Conservation (phyloP, 441 rosid species). For the Codiaeum variegatum region DNA sequence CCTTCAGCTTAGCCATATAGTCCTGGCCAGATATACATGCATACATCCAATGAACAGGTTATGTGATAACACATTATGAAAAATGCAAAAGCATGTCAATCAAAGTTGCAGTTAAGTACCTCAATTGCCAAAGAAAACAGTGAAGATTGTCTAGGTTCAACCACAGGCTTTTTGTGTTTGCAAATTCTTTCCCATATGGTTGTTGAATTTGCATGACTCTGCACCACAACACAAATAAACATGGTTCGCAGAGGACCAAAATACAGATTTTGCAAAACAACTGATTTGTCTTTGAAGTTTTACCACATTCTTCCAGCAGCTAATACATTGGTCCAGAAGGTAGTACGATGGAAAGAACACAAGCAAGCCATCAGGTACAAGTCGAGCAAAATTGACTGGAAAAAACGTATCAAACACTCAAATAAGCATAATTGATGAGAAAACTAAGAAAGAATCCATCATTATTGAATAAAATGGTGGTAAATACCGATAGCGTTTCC, state of each 20-base stretch:
- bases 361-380: conserved; percentile 93
- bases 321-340: conserved; percentile 80
- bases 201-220: conserved; percentile 55
- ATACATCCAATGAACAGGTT: conserved; percentile 12
- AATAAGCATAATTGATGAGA: background rate
- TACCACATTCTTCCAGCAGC: conserved; percentile 84
- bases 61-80: conserved; percentile 10
- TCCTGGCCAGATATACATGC: conserved; percentile 46
- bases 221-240: conserved; percentile 26
- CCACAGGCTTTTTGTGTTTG: conserved; percentile 83
- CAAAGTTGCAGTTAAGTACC: conserved; percentile 37
- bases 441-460: background rate
- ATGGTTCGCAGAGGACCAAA: background rate
- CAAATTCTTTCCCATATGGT: conserved; percentile 96
- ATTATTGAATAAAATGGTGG: background rate
- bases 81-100: conserved; percentile 18
- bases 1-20: conserved; percentile 78
- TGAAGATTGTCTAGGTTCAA: conserved; percentile 92
- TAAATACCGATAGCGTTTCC: conserved; percentile 92
- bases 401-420: conserved; percentile 18
- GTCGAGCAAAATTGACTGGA: conserved; percentile 86
- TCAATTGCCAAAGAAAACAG: conserved; percentile 70
- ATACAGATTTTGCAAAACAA: conserved; percentile 15
- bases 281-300: conserved; percentile 28
- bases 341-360: conserved; percentile 95